Percentiles rank a stretch among this genome's conserved stretches.
These are phyloP conservation scores for Lachnum nothofagi DNA, from an alignment of 2,329 filamentous ascomycete species.

Conservation along the genomic window DNA sequence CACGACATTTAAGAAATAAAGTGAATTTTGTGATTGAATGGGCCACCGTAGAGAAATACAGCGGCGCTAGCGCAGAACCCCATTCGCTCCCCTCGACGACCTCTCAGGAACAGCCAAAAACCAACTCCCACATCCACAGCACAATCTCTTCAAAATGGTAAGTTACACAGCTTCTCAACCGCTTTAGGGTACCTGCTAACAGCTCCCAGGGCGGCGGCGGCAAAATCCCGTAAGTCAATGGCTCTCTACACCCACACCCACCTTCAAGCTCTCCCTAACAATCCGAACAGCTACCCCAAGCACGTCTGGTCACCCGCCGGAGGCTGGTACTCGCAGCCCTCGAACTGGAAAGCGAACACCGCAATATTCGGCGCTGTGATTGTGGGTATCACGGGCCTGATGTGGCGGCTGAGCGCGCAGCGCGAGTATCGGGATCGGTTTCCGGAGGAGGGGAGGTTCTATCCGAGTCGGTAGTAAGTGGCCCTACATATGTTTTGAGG, in stretches of 20 bases:
- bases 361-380: constrained; percentile 66
- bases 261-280: no score
- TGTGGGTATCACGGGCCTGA: constrained; percentile 60
- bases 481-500: not conserved
- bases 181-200: constrained; percentile 38
- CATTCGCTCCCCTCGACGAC: constrained; percentile 17
- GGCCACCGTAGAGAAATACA: no score
- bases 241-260: no score
- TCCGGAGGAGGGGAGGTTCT: constrained; percentile 72
- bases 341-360: constrained; percentile 94
- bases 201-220: constrained; percentile 66
- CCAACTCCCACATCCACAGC: constrained; percentile 16
- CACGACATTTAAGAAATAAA: no score
- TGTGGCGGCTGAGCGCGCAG: constrained; percentile 69
- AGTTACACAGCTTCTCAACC: constrained; percentile 24
- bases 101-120: constrained; percentile 8
- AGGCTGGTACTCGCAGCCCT: constrained; percentile 93
- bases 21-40: no score
- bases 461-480: constrained; percentile 76
- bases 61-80: constrained; percentile 17
- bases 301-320: constrained; percentile 98
- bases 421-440: constrained; percentile 68
- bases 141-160: constrained; percentile 55
- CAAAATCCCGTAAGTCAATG: constrained; percentile 59
- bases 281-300: constrained; percentile 72